Base-by-base conservation (phyloP, 441 rosid genomes). In the Erodium moschatum region DNA sequence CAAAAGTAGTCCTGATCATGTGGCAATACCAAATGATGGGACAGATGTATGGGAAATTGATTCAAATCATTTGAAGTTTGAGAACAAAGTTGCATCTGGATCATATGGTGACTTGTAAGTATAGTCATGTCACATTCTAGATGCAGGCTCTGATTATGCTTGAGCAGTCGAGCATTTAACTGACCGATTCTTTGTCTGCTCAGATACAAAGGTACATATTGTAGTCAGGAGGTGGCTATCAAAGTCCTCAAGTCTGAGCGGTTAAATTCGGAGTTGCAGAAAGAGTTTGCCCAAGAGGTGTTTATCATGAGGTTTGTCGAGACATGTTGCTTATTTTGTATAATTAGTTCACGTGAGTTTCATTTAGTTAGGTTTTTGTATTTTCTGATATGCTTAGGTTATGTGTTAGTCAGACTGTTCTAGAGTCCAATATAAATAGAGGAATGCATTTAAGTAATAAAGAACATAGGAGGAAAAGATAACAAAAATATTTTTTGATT, bases 41-140 rank as follows among this genome's bases (percentile, higher is more conserved):
- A 84, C 85, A 67, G 89, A 87, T 79, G 92, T 82, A 48, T 87
- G 92, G 92, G 92, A 87, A 80, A 80, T 87, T 70, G 83, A 87
- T 75, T 81, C 84, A 15, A 64, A 71, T 67, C 69, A 78, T 69
- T 74, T 87, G 69, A 81, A 81, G 75, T 85, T 84, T 65, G 92
- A 77, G 70, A 78, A 67, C 64, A 85, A 82, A 80, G 79, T 87
- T 75, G 92, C 92, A 54, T 84, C 92, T 69, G 92, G 92, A 65
- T 85, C 92, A 67, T 85, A 84, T 72, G 89, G 92, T 65, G 89
- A 85, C 75, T 68, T 87, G 92, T 87, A 84, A 85, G 92, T 40
- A 40, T 10, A 40, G 10, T 7, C 46, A 6, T 84, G 76, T 58
- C 70, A 69, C 68, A 12, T 54, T 61, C 44, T 65, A 69, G 50